These are phyloP conservation scores for Emmonsia crescens DNA, from an alignment of 2,329 filamentous ascomycete genomes.

Conservation along the genomic window DNA sequence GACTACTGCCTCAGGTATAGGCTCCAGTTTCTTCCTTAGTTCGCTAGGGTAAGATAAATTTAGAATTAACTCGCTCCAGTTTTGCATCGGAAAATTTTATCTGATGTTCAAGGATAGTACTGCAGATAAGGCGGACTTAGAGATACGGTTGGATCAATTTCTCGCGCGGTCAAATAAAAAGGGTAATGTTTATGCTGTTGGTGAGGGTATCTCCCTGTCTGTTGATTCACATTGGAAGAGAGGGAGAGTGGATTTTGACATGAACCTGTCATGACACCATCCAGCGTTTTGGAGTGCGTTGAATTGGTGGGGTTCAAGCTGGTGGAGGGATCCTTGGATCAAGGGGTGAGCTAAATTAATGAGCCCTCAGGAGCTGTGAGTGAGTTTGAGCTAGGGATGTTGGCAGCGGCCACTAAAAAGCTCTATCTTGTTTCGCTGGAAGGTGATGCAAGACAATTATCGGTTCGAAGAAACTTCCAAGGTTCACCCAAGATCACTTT, in stretches of 20 bases:
- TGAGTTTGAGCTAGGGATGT: background rate
- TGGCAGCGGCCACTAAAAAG: background rate
- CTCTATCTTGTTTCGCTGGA: background rate
- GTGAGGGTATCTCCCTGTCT: background rate
- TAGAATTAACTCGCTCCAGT: background rate
- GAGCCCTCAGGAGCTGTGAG: background rate
- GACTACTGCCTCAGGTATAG: background rate
- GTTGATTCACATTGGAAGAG: background rate
- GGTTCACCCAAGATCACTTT: too few relatives aligned
- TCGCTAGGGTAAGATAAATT: background rate
- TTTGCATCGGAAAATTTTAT: background rate
- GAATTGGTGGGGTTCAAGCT: background rate
- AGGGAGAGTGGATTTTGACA: background rate
- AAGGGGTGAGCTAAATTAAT: background rate
- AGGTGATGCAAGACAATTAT: too few relatives aligned
- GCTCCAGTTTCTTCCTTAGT: too few relatives aligned
- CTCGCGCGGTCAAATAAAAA: background rate
- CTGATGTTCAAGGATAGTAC: background rate
- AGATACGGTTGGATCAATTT: background rate
- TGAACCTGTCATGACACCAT: background rate
- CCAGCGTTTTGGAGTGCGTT: conserved; percentile 1
- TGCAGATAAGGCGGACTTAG: background rate
- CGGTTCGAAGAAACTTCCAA: too few relatives aligned
- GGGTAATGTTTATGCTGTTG: background rate
- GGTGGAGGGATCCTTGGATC: background rate